phyloP scores from a whole-genome alignment of 495 filamentous ascomycete species.

The Penicillium silybi region DNA sequence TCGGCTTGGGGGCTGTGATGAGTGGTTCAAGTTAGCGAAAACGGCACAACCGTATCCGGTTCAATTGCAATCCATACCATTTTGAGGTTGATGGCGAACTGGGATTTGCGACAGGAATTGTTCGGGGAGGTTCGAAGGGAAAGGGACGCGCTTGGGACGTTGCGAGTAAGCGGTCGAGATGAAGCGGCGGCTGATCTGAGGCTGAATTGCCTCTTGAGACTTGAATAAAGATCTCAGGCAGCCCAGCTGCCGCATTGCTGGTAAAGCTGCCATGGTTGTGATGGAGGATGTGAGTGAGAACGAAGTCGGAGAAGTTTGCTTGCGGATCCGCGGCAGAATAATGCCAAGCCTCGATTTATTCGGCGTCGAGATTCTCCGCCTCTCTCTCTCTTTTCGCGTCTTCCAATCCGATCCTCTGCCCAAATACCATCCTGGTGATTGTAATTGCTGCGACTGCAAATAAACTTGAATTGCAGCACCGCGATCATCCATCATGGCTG shows the following conservation, averaged over 20 bases:
- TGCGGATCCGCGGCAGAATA: constrained; percentile 39
- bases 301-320: constrained; percentile 29
- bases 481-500: constrained; percentile 29
- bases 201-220: constrained; percentile 43
- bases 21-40: constrained; percentile 14
- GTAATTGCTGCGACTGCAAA: background rate
- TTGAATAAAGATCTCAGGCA: constrained; percentile 55
- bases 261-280: constrained; percentile 55
- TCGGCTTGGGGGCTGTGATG: constrained; percentile 35
- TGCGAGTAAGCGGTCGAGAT: constrained; percentile 41
- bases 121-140: constrained; percentile 39
- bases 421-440: background rate
- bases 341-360: constrained; percentile 35
- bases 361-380: constrained; percentile 7
- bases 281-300: constrained; percentile 15
- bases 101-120: constrained; percentile 43
- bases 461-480: background rate
- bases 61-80: constrained; percentile 22
- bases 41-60: too few relatives aligned
- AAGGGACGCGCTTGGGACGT: constrained; percentile 32
- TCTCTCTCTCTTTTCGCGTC: constrained; percentile 10
- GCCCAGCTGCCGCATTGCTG: constrained; percentile 61
- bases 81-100: constrained; percentile 30
- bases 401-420: background rate
- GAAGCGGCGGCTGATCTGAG: constrained; percentile 35